Conservation (phyloP, 192 early-diverging fungal species). For the Backusella morwellensis region DNA sequence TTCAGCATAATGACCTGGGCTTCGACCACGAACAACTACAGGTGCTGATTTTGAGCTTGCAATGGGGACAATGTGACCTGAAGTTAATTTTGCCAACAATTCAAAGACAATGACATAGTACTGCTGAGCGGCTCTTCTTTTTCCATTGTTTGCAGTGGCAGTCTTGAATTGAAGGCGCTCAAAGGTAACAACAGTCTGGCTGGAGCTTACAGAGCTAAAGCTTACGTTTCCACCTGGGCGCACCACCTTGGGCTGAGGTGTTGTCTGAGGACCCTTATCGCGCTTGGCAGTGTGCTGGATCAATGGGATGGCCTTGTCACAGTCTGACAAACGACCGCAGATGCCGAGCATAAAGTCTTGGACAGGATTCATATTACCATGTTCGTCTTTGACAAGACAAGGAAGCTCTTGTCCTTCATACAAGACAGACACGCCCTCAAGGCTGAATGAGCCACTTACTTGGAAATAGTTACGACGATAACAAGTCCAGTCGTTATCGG, state of each 20-base stretch:
- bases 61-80: slow-evolving; percentile 50
- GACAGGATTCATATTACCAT: slow-evolving; percentile 40
- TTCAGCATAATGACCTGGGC: slow-evolving; percentile 87
- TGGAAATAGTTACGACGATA: slow-evolving; percentile 89
- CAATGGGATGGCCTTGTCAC: slow-evolving; percentile 59
- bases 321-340: slow-evolving; percentile 51
- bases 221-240: slow-evolving; percentile 41
- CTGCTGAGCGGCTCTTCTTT: slow-evolving; percentile 86
- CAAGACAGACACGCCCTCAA: slow-evolving; percentile 27
- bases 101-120: slow-evolving; percentile 77
- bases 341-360: slow-evolving; percentile 64
- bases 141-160: slow-evolving; percentile 91
- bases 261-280: slow-evolving; percentile 78
- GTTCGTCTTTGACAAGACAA: slow-evolving; percentile 56
- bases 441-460: slow-evolving; percentile 51
- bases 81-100: slow-evolving; percentile 65
- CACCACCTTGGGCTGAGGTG: slow-evolving; percentile 45
- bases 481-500: slow-evolving; percentile 79
- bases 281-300: slow-evolving; percentile 82
- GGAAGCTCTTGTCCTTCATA: slow-evolving; percentile 46
- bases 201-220: slow-evolving; percentile 28
- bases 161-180: slow-evolving; percentile 95
- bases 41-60: slow-evolving; percentile 68
- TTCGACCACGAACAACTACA: slow-evolving; percentile 85
- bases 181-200: slow-evolving; percentile 63